These are phyloP conservation scores for Xylariaceae sp. DNA, from an alignment of 2,329 filamentous ascomycete species.

Conservation along the genomic window DNA sequence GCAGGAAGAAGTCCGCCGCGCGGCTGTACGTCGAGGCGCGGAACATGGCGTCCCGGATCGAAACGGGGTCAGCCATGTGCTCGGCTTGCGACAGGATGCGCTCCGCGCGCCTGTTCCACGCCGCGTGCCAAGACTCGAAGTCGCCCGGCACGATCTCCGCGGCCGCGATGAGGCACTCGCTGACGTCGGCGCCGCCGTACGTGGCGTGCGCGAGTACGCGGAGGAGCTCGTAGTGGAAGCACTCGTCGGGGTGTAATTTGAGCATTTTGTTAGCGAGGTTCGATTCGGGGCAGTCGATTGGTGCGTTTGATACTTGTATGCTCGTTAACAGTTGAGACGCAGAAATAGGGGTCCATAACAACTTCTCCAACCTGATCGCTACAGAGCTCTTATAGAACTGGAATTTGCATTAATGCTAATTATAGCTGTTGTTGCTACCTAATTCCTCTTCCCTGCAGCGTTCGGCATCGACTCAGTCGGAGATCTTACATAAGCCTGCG, in stretches of 20 bases:
- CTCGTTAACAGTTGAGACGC: no score
- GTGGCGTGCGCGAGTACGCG: conserved; percentile 19
- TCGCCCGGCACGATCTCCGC: conserved; percentile 14
- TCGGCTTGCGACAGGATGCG: conserved; percentile 6
- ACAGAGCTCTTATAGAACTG: not conserved
- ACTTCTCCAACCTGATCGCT: not conserved
- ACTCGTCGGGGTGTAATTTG: conserved; percentile 15
- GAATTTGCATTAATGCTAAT: not conserved
- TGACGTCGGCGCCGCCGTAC: conserved; percentile 32
- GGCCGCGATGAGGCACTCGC: conserved; percentile 21
- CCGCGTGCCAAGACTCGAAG: conserved; percentile 29
- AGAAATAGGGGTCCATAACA: no score
- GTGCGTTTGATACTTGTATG: no score
- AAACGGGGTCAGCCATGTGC: conserved; percentile 23
- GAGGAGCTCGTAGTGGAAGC: conserved; percentile 31
- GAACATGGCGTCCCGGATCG: conserved; percentile 35
- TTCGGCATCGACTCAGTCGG: not conserved
- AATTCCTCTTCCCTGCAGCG: no score
- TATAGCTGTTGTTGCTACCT: no score
- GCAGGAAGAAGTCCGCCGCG: conserved; percentile 14
- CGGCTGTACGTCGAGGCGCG: conserved; percentile 12
- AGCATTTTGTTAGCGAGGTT: conserved; percentile 6
- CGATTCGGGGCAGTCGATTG: no score
- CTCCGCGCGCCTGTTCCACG: conserved; percentile 11
- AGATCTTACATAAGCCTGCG: not conserved